Conservation (phyloP, 768 basidiomycete genomes). For the Pleurotus tuoliensis region DNA sequence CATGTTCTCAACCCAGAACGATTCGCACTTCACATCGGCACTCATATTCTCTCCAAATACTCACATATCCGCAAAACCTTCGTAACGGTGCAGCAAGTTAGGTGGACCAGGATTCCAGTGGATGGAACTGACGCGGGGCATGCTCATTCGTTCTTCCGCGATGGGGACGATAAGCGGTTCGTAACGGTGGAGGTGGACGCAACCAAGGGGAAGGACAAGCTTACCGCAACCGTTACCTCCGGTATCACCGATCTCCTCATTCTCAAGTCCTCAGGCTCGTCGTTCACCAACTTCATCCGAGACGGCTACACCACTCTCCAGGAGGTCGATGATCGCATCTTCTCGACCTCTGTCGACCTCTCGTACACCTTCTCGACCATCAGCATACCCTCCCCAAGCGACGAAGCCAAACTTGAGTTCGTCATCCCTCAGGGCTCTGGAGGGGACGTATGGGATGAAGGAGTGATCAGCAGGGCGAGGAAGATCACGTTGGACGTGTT, state of each 20-base stretch:
- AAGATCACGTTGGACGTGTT: constrained; percentile 74
- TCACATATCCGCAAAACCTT: constrained; percentile 68
- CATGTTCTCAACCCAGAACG: constrained; percentile 79
- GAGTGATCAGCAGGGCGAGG: constrained; percentile 50
- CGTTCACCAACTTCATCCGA: constrained; percentile 74
- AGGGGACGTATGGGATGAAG: constrained; percentile 58
- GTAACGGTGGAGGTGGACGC: constrained; percentile 66
- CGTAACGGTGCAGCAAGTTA: constrained; percentile 71
- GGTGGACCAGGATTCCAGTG: constrained; percentile 78
- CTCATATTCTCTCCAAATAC: constrained; percentile 80
- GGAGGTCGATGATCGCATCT: constrained; percentile 84
- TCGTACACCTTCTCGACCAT: constrained; percentile 59
- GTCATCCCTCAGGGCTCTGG: constrained; percentile 32
- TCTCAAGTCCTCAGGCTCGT: constrained; percentile 85
- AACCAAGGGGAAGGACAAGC: constrained; percentile 53
- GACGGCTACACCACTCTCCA: constrained; percentile 89
- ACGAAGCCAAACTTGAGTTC: constrained; percentile 52
- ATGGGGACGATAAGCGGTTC: constrained; percentile 86
- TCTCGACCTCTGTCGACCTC: constrained; percentile 85
- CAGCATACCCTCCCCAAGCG: constrained; percentile 40
- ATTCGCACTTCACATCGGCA: constrained; percentile 85
- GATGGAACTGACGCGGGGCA: constrained; percentile 42
- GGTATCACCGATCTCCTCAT: constrained; percentile 85
- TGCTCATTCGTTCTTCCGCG: constrained; percentile 77
- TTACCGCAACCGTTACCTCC: constrained; percentile 57